Evolutionary conservation across 2,329 filamentous ascomycete genomes (phyloP), one percentile per base, ranked within the genome.

Genomic region (Aspergillus sojae): DNA sequence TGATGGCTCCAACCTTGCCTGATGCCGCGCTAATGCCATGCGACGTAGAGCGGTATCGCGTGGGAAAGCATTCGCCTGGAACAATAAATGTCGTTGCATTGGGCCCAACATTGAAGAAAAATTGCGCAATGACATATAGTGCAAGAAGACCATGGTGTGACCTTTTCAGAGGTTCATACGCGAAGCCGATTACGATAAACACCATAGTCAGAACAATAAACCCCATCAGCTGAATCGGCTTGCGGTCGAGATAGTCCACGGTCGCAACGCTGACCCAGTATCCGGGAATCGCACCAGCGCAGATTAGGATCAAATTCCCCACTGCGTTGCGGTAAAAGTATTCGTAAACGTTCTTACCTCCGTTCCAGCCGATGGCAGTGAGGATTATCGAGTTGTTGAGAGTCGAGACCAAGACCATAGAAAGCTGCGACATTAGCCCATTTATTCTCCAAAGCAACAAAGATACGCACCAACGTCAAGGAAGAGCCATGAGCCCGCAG

Each of bases 401-500:
- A 39, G n/a, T n/a, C n/a, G n/a, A n/a, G n/a, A n/a, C n/a, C n/a
- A n/a, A 94, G 85, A 60, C 88, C 88, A 69, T 90, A 90, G 74
- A 87, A 87, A 34, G 86, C 86, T 63, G 83, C 77, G 7, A 10
- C 1, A 34, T 64, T 19, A 65, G 54, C 55, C 48, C 66, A 65
- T 52, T 41, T 48, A 14, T 46, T 43, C 12, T 34, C 68, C 78
- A 78, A 64, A 81, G 79, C 30, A 23, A 28, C 6, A 9, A 28
- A 26, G 5, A 10, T 50, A 70, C 73, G 56, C 65, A 73, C 84
- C 84, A 46, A 86, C 83, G 73, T 94, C 91, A 59, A 92, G 88
- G 78, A 91, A 86, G 78, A 94, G 94, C 92, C 92, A 96, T 2
- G 92, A 94, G 46, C 90, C 89, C 14, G 91, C 90, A 14, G 91